Evolutionary conservation across 2,329 filamentous ascomycete species (phyloP), one percentile per base, ranked within the genome.

Genomic region (Neofusicoccum kwambonambiense): DNA sequence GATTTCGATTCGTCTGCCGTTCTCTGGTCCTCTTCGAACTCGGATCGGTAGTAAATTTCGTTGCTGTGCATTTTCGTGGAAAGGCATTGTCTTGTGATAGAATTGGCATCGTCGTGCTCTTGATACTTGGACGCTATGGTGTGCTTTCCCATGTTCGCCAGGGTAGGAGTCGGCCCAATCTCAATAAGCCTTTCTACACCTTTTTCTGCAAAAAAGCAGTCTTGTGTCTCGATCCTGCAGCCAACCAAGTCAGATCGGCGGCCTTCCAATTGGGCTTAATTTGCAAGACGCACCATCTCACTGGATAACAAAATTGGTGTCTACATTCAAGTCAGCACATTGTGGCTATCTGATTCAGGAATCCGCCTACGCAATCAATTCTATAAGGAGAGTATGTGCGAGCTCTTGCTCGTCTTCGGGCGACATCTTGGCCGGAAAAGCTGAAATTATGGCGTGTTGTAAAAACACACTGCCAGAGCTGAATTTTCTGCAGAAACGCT

Each of bases 141-240:
- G 44, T 47, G 44, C 39, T 64, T 56, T 27, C 19, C 47, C 62
- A 64, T 64, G 22, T 42, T 52, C 19, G 31, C 42, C 31, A 64
- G 41, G 17, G 51, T 64, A 3, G 44, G 27, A 4, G 62, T 39
- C 4, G 62, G 62, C 17, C 62, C 62, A 41, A 64, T 54, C 37
- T 64, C 62, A 17, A 64, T 45, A 12, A 50, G 41, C 39, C 47
- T 27, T 19, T 47, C 35, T 15, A 54, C 56, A 50, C 22, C 22
- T 15, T 57, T 45, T 31, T 41, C 41, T 12, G 15, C 51, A 31
- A 64, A 42, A n/a, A 64, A 37, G 13, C 19, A 19, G 13, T 64
- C 62, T 39, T 64, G 62, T 17, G 62, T 64, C 50, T 64, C 62
- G 44, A 42, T 51, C 60, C 56, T 60, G 11, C 27, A 31, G 27